phyloP scores from a whole-genome alignment of 768 basidiomycete species.

The Lactifluus hygrophoroides region DNA sequence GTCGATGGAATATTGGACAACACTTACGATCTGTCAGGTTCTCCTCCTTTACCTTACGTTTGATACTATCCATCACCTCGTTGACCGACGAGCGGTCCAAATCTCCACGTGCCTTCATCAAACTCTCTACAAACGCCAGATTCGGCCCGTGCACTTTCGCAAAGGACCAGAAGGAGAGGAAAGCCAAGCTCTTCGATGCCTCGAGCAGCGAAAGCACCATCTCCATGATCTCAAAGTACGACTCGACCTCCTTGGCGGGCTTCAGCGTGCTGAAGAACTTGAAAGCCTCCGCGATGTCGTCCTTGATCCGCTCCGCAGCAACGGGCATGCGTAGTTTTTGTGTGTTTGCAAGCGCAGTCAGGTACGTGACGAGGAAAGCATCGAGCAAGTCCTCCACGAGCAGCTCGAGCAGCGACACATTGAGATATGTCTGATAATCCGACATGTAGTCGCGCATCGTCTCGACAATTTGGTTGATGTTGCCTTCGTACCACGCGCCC shows the following conservation, averaged over 20 bases:
- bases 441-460: slow-evolving; percentile 95
- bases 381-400: slow-evolving; percentile 90
- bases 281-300: slow-evolving; percentile 71
- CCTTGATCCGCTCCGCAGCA: slow-evolving; percentile 74
- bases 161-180: slow-evolving; percentile 90
- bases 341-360: slow-evolving; percentile 77
- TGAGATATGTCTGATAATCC: slow-evolving; percentile 91
- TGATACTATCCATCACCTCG: slow-evolving; percentile 91
- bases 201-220: slow-evolving; percentile 72
- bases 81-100: slow-evolving; percentile 79
- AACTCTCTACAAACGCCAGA: slow-evolving; percentile 78
- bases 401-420: slow-evolving; percentile 83
- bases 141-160: slow-evolving; percentile 92
- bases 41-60: slow-evolving; percentile 89
- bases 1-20: background rate
- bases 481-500: slow-evolving; percentile 81
- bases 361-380: slow-evolving; percentile 80
- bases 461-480: slow-evolving; percentile 82
- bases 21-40: slow-evolving; percentile 69
- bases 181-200: slow-evolving; percentile 81
- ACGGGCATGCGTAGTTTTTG: slow-evolving; percentile 81
- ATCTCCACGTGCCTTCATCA: slow-evolving; percentile 87
- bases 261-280: slow-evolving; percentile 77
- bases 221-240: slow-evolving; percentile 80
- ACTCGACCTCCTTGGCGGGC: slow-evolving; percentile 69